Evolutionary conservation across 2,329 filamentous ascomycete genomes (phyloP), one percentile per base, ranked within the genome.

Genomic region (Colletotrichum sp.): DNA sequence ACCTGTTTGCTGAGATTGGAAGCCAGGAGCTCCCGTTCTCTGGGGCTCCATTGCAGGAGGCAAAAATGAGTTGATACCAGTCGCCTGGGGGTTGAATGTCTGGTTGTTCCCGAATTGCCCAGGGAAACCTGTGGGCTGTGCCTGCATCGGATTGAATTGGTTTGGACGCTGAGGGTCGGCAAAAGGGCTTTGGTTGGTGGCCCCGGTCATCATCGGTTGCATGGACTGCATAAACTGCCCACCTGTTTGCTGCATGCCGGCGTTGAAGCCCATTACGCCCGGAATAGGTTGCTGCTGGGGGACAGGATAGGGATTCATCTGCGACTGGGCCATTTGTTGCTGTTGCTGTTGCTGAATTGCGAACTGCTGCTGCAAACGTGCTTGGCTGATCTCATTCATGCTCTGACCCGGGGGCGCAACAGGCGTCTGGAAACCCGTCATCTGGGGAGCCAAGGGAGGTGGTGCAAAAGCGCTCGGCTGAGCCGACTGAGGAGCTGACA

Each of bases 401-500:
- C 93, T 96, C 84, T 96, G 95, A 15, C 95, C 95, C 5, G 92
- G 90, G 34, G 93, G 91, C 32, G 94, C 93, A 72, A 95, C 88
- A 78, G 92, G 92, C 13, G 87, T 87, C 81, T 92, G 91, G 32
- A 75, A 77, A n/a, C 96, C 96, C 7, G 97, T 98, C 84, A 96
- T 91, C 82, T 98, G 96, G 68, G 95, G 93, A 82, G 96, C 93
- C 79, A 98, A 85, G 18, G 95, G 93, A 66, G 95, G 92, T 21
- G 94, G 91, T 9, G 91, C 90, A 83, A 98, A 97, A 6, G 89
- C 90, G 83, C 90, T 96, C 62, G 92, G 92, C 81, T 94, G 94
- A 66, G 92, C 93, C 70, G 95, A 94, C 83, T 95, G 94, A 30
- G 97, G 96, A 52, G 97, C 96, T 55, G 96, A 98, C 15, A 97